Percentiles rank a stretch among this genome's conserved stretches.
phyloP scores from a whole-genome alignment of 2,329 filamentous ascomycete species.

The Anthostomella pinea region DNA sequence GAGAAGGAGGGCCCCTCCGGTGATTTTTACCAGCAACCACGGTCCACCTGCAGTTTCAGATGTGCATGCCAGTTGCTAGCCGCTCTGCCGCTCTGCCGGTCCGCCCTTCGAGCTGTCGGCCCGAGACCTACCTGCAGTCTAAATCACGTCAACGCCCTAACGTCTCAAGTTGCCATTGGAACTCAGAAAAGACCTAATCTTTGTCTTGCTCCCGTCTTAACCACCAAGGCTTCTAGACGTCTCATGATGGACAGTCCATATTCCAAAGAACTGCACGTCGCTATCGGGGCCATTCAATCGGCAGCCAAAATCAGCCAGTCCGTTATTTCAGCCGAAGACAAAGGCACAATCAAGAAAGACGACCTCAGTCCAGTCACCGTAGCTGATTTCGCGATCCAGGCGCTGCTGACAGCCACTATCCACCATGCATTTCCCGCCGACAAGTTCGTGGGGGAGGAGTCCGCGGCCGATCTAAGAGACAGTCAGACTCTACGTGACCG shows the following conservation, averaged over 20 bases:
- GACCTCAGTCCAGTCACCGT: slow-evolving; percentile 57
- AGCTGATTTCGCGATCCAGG: slow-evolving; percentile 59
- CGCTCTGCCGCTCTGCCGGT: too few species aligned
- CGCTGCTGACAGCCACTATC: slow-evolving; percentile 50
- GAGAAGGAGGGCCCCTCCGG: too few species aligned
- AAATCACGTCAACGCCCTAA: too few species aligned
- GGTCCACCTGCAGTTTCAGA: too few species aligned
- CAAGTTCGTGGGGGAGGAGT: slow-evolving; percentile 55
- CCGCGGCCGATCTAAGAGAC: slow-evolving; percentile 44
- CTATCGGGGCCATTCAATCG: slow-evolving; percentile 29
- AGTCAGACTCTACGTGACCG: slow-evolving; percentile 42
- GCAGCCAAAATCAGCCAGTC: slow-evolving; percentile 50
- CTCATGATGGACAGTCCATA: slow-evolving; percentile 30
- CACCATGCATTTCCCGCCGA: slow-evolving; percentile 50
- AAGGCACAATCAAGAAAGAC: slow-evolving; percentile 50
- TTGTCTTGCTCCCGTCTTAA: too few species aligned
- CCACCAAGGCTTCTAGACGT: too few species aligned
- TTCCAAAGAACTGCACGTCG: slow-evolving; percentile 26
- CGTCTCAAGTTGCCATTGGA: too few species aligned
- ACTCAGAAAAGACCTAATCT: too few species aligned
- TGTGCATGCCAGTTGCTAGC: too few species aligned
- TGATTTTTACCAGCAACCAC: too few species aligned
- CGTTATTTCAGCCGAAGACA: slow-evolving; percentile 46
- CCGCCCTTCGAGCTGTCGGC: too few species aligned
- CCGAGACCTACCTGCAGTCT: too few species aligned